These are phyloP conservation scores for Samsoniella hepiali DNA, from an alignment of 2,329 filamentous ascomycete species.

Conservation along the genomic window DNA sequence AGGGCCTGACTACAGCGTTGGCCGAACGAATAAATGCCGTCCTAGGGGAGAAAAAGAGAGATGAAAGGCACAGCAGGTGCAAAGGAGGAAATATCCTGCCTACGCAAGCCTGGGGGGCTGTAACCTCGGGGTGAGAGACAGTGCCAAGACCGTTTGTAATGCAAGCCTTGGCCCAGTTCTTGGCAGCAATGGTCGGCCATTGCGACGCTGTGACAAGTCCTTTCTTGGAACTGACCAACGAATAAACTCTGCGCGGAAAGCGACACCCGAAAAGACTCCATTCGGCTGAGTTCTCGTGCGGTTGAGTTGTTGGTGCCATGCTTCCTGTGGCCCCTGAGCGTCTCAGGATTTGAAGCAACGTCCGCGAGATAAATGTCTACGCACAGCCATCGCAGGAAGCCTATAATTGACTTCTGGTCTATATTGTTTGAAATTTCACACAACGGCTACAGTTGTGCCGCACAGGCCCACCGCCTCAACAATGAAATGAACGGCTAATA, in stretches of 20 bases:
- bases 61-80: not conserved
- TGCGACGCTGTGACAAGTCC: not conserved
- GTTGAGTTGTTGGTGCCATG: no score
- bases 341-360: no score
- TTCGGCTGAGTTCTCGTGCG: not conserved
- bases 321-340: not conserved
- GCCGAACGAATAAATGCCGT: not conserved
- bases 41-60: not conserved
- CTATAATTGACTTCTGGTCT: not conserved
- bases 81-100: conserved; percentile 9
- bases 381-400: not conserved
- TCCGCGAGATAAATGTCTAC: not conserved
- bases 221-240: not conserved
- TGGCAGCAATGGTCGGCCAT: conserved; percentile 1
- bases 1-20: not conserved
- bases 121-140: conserved; percentile 7
- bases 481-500: not conserved
- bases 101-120: conserved; percentile 13
- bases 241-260: not conserved
- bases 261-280: not conserved
- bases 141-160: conserved; percentile 17
- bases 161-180: conserved; percentile 13
- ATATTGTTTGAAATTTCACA: not conserved
- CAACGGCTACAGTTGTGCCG: not conserved
- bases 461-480: no score